Evolutionary conservation across 306 rosid species (phyloP), one percentile per base, ranked within the genome.

Genomic region (Vigna hirtella): DNA sequence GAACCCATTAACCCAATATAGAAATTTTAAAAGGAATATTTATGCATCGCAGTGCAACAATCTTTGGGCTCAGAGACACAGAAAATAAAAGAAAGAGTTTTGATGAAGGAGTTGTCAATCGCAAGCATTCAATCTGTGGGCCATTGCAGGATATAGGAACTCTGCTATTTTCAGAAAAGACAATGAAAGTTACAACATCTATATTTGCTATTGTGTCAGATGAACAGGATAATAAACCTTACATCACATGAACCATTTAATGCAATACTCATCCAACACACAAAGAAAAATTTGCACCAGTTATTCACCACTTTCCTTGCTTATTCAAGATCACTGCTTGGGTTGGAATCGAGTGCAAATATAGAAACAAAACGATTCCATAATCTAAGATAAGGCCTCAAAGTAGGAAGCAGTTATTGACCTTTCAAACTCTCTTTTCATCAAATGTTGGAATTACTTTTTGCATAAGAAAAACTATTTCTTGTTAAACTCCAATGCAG

Each of bases 51-150:
- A 75, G 42, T 36, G 40, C 40, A 36, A 57, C 78, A 52, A 63
- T 55, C 43, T 81, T 52, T 61, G n/a, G 56, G 22, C 30, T 28
- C 26, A 30, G 15, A 45, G 50, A 45, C 15, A 43, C 3, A 40
- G 45, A 12, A 16, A 24, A n/a, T 4, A 16, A 58, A 1, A 59
- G 42, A 10, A 77, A 81, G 6, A 83, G 77, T 43, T 43, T 32
- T 77, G 66, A 16, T 45, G 70, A 65, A 70, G 80, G 75, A 85
- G 80, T 87, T 79, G 82, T 84, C 55, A 30, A 62, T 62, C 47
- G 57, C 66, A 83, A 61, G 75, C 80, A 78, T 50, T 83, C 70
- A 82, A 86, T 73, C 51, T n/a, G 83, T 69, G 90, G 88, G 78
- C 74, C 89, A 49, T 49, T 72, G 47, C 42, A 70, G 36, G 18